Evolutionary conservation across 2,329 filamentous ascomycete genomes (phyloP), one percentile per base, ranked within the genome.

Genomic region (Exophiala lecanii-corni): DNA sequence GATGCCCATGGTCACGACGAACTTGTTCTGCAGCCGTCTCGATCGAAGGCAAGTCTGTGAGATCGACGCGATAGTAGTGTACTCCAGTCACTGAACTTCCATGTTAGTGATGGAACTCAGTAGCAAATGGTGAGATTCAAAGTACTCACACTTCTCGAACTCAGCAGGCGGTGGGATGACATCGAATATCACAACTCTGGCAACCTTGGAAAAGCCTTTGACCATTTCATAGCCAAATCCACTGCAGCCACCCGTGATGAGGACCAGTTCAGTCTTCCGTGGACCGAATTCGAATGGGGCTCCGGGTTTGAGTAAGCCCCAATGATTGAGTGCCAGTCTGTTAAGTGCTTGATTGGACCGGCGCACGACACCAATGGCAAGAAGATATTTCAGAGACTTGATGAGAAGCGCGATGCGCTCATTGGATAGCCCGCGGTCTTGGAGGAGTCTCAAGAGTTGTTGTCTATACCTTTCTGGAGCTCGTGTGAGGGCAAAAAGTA

Each of bases 181-280:
- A 64, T 91, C 86, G 18, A 89, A 62, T 2, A 89, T 79, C 0
- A 81, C 81, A 21, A 89, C 81, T 53, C 76, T 83, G 53, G 85
- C 70, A 1, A 76, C 76, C 60, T 81, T 76, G 1, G 78, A 80
- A n/a, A 92, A 69, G 35, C 82, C 60, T 51, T 73, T 71, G 7
- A 84, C 83, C 2, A 87, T 72, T 30, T 75, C 66, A 16, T 75
- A 78, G 10, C 86, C 86, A 56, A 91, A 88, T 0, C 86, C 86
- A 45, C 78, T 78, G 30, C 81, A 79, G 9, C 86, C 86, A 5
- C 86, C 85, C 0, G 86, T 50, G 41, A 55, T 45, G 20, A 57
- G 40, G 20, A 57, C 46, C 13, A 55, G 34, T 21, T 57, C 55
- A 6, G 72, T 74, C 54, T 64, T 55, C 32, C 42, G 20, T 4